Evolutionary conservation across 2,329 filamentous ascomycete genomes (phyloP), one percentile per base, ranked within the genome.

Genomic region (Ophiocordyceps sinensis): DNA sequence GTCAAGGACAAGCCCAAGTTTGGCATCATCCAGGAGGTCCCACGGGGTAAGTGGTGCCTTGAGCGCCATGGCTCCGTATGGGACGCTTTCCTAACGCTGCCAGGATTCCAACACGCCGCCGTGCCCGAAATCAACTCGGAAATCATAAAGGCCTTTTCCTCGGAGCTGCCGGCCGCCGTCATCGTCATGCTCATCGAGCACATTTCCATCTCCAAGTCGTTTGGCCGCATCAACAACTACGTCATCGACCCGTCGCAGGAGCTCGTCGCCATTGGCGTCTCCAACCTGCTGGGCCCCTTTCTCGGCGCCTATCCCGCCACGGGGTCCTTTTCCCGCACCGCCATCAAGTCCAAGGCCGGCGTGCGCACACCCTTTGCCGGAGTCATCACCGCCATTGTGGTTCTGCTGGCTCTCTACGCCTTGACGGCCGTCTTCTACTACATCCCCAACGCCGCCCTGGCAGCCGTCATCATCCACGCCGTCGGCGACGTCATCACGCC

Each of bases 291-390:
- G 10, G 82, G 79, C 15, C 79, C 84, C 10, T 89, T 91, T 66
- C 66, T 89, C 2, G 83, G 86, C 40, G 85, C 70, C 2, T 94
- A 93, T 51, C 85, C 86, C 4, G 83, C 85, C 0, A 94, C 86
- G 11, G 87, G 86, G 6, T 93, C 86, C 2, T 94, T 94, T 68
- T 89, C 84, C 8, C 77, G 86, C 45, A 94, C 86, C 19, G 87
- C 86, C 39, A 93, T 94, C 67, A 93, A 93, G 62, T 85, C 86
- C n/a, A 94, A 94, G 64, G 85, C 86, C 41, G 86, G 86, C 56
- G 86, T 93, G 2, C 79, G 86, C 35, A 94, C 85, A 5, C 87
- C 86, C 1, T 77, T 93, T 42, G 86, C 84, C 29, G 86, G 86
- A 68, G 74, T 89, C 37, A 85, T 93, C 46, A 94, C 86, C 11